Base-by-base conservation (phyloP, 257 asterid species). In the Echites panduratus region DNA sequence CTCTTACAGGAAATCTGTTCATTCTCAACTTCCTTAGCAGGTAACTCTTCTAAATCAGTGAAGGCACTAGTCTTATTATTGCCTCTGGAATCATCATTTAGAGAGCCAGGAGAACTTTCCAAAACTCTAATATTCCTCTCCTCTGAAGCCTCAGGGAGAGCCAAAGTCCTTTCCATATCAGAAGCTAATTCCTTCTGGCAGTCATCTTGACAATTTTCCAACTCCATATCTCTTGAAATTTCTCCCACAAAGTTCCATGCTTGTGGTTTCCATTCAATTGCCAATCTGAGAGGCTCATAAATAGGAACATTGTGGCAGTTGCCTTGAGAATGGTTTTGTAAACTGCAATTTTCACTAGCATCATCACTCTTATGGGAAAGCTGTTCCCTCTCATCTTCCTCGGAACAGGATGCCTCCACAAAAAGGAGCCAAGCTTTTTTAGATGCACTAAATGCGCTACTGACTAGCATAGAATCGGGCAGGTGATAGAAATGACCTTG, bases 391-490 rank as follows among this genome's bases (percentile, higher is more conserved):
- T 17, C 59, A 78, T 45, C 27, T 29, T 65, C 49, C 19, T 43
- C 50, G 40, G 70, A 74, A 41, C 57, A 35, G 45, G 89, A 82
- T 74, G 75, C 87, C 72, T 83, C 89, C 16, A 77, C 89, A 26
- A 80, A 81, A 38, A 90, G 87, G 78, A 76, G 79, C 89, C 90
- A 85, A 61, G 54, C 71, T 17, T 71, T 63, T 40, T 83, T 72
- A 19, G 40, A 69, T 66, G 82, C 85, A 4, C 69, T 81, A 78
- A 87, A 89, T 2, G 81, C 92, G 73, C 82, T 78, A 75, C 71
- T 66, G 32, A 93, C 82, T 67, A 77, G 81, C 92, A 93, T 85
- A 54, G 65, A 48, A 49, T 90, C 96, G 0, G 95, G 85, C 38
- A 93, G 79, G 75, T 81, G 83, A 81, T 93, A 93, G 63, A 82